Percentiles rank a stretch among this genome's conserved stretches.
Conservation (phyloP, 176 grass and related monocot species). For the Aegilops sharonensis region DNA sequence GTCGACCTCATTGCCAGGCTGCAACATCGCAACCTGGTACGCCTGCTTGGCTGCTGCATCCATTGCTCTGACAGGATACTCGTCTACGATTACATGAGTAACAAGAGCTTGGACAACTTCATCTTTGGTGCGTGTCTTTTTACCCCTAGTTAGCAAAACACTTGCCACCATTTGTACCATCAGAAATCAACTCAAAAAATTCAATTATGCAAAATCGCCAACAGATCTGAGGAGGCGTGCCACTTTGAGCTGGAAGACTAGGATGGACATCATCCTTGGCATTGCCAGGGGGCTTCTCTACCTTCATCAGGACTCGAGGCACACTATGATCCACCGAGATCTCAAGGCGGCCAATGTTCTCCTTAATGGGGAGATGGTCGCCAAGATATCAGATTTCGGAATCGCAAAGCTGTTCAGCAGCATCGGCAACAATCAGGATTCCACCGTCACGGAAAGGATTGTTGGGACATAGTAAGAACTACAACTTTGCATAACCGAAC, state of each 20-base stretch:
- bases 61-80: conserved; percentile 45
- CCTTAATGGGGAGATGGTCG: conserved; percentile 56
- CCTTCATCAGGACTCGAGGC: conserved; percentile 64
- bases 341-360: conserved; percentile 69
- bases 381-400: conserved; percentile 75
- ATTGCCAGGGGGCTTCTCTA: conserved; percentile 61
- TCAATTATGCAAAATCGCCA: background rate
- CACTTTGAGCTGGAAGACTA: conserved; percentile 38
- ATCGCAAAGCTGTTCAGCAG: conserved; percentile 45
- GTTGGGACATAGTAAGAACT: conserved; percentile 55
- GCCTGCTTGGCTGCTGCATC: conserved; percentile 62
- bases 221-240: conserved; percentile 35
- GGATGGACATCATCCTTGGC: conserved; percentile 49
- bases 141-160: too few species aligned
- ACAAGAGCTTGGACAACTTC: conserved; percentile 63
- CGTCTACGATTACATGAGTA: conserved; percentile 61
- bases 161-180: too few species aligned
- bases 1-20: conserved; percentile 58
- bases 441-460: conserved; percentile 22
- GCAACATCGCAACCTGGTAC: conserved; percentile 70
- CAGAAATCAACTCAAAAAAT: background rate
- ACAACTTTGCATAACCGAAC: background rate
- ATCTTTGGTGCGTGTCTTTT: conserved; percentile 38
- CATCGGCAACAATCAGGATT: background rate
- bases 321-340: conserved; percentile 56